Percentiles rank a stretch among this genome's conserved stretches.
Conservation (phyloP, 495 filamentous ascomycete species). For the Hamigera avellanea region DNA sequence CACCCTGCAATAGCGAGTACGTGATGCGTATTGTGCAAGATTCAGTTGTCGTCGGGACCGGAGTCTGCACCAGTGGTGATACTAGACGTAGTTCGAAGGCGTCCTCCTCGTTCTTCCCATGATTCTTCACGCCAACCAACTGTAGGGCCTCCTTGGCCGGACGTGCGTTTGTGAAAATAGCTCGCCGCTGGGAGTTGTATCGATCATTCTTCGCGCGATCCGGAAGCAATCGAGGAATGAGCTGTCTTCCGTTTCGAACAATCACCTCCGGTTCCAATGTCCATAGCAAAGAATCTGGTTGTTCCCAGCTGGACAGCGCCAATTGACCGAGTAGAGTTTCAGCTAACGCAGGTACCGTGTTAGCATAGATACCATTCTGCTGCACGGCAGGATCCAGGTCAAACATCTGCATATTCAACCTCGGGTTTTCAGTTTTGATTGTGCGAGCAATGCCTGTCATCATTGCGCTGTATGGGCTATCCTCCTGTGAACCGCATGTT, state of each 20-base stretch:
- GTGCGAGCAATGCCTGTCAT: neutral
- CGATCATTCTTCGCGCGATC: slow-evolving; percentile 11
- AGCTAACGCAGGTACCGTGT: slow-evolving; percentile 1
- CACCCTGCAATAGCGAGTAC: neutral
- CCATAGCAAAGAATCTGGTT: slow-evolving; percentile 9
- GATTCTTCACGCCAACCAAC: neutral
- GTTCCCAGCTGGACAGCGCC: slow-evolving; percentile 1
- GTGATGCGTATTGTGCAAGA: neutral
- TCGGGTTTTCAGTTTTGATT: slow-evolving; percentile 4
- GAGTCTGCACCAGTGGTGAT: neutral
- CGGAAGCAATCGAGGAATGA: slow-evolving; percentile 13
- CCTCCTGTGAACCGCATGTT: slow-evolving; percentile 5
- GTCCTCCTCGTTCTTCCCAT: neutral
- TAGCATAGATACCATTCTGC: neutral
- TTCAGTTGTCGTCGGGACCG: neutral
- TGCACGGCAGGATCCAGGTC: too few species aligned
- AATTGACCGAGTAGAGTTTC: slow-evolving; percentile 6
- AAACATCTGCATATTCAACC: slow-evolving; percentile 12
- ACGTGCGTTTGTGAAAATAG: slow-evolving; percentile 1
- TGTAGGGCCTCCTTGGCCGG: neutral
- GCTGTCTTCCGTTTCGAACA: slow-evolving; percentile 6
- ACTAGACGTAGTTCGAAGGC: neutral
- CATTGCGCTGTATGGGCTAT: slow-evolving; percentile 5
- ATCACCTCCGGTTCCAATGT: slow-evolving; percentile 18
- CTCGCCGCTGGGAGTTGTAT: slow-evolving; percentile 15